Conservation (phyloP, 495 filamentous ascomycete genomes). For the Corynascus novoguineensis region DNA sequence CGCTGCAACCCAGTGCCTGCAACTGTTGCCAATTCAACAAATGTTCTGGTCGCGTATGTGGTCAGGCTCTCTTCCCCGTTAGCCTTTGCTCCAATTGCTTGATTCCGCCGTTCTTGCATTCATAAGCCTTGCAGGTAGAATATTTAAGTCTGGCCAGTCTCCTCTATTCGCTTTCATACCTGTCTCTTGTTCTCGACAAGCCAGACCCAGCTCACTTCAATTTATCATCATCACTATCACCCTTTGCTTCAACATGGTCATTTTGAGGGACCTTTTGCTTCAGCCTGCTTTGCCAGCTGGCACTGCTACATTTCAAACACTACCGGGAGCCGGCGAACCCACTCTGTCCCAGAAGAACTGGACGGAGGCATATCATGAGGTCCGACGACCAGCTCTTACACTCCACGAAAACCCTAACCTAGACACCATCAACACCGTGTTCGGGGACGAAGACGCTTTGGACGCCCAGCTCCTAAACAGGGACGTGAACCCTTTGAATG, state of each 20-base stretch:
- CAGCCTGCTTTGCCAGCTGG: conserved; percentile 6
- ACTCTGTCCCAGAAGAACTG: conserved; percentile 7
- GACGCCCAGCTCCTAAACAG: conserved; percentile 1
- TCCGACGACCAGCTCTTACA: not conserved
- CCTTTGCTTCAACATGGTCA: conserved; percentile 1
- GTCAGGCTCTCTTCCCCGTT: too few species aligned
- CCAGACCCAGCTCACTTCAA: not conserved
- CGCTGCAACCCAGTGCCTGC: too few species aligned
- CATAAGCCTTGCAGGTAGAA: not conserved
- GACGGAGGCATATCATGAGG: not conserved
- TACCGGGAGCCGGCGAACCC: not conserved
- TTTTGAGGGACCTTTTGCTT: conserved; percentile 8
- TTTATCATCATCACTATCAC: not conserved
- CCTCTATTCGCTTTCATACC: not conserved
- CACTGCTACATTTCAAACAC: not conserved
- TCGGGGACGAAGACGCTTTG: not conserved
- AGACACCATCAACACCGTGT: not conserved
- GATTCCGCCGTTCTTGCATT: too few species aligned
- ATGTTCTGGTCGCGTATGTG: too few species aligned
- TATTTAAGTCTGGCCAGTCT: not conserved
- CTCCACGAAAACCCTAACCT: too few species aligned
- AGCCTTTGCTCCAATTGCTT: too few species aligned
- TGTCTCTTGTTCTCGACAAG: not conserved
- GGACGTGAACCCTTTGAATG: conserved; percentile 5
- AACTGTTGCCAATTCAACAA: too few species aligned